A percentile compares a stretch with the other conserved stretches of the same genome.
Conservation (phyloP, 1,139 yeast genomes). For the Komagataea norvegica region DNA sequence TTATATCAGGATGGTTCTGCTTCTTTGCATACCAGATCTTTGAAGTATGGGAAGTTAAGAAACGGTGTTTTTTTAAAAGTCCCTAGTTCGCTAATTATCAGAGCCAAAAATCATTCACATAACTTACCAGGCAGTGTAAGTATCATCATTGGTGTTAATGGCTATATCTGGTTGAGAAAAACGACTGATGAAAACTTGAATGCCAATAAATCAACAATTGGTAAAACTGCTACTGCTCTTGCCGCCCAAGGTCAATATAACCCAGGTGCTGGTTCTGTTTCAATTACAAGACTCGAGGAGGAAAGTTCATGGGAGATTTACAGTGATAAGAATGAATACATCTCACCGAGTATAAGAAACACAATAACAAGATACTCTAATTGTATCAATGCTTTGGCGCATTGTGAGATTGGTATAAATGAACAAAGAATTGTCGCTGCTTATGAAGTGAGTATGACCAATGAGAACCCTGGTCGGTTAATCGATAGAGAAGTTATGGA, state of each 20-base stretch:
- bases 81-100: conserved; percentile 75
- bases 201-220: conserved; percentile 29
- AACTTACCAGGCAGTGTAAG: conserved; percentile 88
- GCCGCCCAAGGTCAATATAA: conserved; percentile 42
- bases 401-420: conserved; percentile 80
- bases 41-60: conserved; percentile 90
- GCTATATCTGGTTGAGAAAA: conserved; percentile 88
- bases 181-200: conserved; percentile 40
- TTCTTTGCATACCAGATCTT: conserved; percentile 88
- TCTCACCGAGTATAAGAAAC: conserved; percentile 55
- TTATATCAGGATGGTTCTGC: conserved; percentile 89
- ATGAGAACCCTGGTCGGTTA: conserved; percentile 65
- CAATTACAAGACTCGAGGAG: conserved; percentile 86
- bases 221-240: conserved; percentile 36
- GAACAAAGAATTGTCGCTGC: conserved; percentile 76
- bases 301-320: conserved; percentile 95
- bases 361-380: conserved; percentile 83
- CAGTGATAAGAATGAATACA: conserved; percentile 79
- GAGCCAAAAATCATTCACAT: conserved; percentile 84
- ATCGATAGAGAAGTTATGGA: conserved; percentile 74
- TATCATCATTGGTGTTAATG: conserved; percentile 88
- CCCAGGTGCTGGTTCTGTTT: conserved; percentile 57
- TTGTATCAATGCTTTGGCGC: conserved; percentile 74
- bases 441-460: conserved; percentile 85
- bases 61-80: conserved; percentile 81